Evolutionary conservation across 345 rosid species (phyloP), one percentile per base, ranked within the genome.

Genomic region (Syzygium aqueum): DNA sequence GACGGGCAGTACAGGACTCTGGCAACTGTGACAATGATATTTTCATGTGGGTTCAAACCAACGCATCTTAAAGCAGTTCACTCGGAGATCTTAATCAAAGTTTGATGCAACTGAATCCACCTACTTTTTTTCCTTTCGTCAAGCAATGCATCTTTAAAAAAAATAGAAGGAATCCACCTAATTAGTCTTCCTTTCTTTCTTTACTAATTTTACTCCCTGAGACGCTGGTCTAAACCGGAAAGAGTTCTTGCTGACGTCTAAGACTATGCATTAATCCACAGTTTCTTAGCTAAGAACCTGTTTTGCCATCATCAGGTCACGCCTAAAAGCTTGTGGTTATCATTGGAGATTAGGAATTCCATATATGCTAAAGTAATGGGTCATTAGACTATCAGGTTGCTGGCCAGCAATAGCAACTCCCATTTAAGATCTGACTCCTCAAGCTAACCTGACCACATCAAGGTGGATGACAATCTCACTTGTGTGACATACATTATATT

Each of bases 71-170:
- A 88, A 87, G 22, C 77, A 84, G 78, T 85, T 86, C 59, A 85
- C 80, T 51, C 10, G 17, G 86, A 78, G 25, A 28, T 51, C 84
- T 88, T 37, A 87, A 84, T 92, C 93, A 87, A 92, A 89, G 92
- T 63, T 88, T 77, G 95, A 84, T 94, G 90, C 89, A 92, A 89
- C 94, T 53, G 92, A 90, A 87, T 82, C 59, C 77, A 90, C 91
- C 90, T 65, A 52, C 84, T 43, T 85, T 8, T 84, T 21, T 85
- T 46, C 7, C 49, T 57, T 57, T 25, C 30, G 65, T 57, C 65
- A 25, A 2, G 65, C 90, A 90, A 87, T 82, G 51, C 61, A 90
- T 90, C 90, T 9, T 40, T 40, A 40, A 40, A 40, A 37, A 40
- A 40, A 40, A 40, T 40, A 40, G 43, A 40, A 40, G 65, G 91